Conservation (phyloP, 176 grass and related monocot genomes). For the Oryza brachyantha region DNA sequence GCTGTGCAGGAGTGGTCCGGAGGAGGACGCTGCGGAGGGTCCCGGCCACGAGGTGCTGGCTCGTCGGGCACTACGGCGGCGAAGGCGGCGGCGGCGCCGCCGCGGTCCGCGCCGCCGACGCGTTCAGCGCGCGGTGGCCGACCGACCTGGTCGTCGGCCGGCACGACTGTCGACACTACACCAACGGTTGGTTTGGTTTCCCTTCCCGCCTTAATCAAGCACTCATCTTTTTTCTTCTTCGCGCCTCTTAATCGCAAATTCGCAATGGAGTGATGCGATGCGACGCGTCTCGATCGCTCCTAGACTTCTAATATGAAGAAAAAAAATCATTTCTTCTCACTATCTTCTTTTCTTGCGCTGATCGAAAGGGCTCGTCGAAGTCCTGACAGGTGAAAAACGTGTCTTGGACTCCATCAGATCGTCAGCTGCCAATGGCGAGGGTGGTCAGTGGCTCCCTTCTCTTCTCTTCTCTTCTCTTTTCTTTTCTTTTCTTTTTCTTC, state of each 20-base stretch:
- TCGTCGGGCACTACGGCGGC: slow-evolving; percentile 52
- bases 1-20: slow-evolving; percentile 77
- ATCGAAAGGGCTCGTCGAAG: slow-evolving; percentile 62
- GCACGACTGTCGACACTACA: slow-evolving; percentile 83
- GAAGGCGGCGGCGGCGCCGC: slow-evolving; percentile 38
- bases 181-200: slow-evolving; percentile 62
- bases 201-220: background rate
- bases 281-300: background rate
- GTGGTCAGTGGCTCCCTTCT: background rate
- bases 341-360: background rate
- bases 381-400: slow-evolving; percentile 68
- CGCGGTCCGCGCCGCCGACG: slow-evolving; percentile 41
- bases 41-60: slow-evolving; percentile 67
- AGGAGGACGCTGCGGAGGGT: slow-evolving; percentile 46
- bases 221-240: background rate
- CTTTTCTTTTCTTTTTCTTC: background rate
- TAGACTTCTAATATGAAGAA: too few relatives aligned
- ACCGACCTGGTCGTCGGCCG: slow-evolving; percentile 65
- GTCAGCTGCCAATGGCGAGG: background rate
- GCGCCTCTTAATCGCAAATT: too few relatives aligned
- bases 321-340: background rate
- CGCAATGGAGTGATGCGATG: background rate
- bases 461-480: too few relatives aligned
- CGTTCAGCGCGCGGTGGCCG: slow-evolving; percentile 70
- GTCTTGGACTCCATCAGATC: slow-evolving; percentile 46